These are phyloP conservation scores for Monosporascus cannonballus DNA, from an alignment of 2,329 filamentous ascomycete genomes.

Conservation along the genomic window DNA sequence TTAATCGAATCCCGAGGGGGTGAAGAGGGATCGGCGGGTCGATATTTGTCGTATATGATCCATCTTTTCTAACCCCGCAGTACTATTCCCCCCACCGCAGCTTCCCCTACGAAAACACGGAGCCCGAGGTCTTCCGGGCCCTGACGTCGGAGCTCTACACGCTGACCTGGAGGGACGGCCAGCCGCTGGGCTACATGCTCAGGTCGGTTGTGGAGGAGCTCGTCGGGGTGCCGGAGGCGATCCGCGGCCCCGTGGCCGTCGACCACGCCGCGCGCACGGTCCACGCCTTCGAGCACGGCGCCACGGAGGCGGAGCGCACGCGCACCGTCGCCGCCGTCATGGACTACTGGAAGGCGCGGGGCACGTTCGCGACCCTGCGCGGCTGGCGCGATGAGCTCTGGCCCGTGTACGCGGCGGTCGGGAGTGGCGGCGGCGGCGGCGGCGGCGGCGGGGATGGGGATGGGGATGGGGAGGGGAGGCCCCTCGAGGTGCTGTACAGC, in stretches of 20 bases:
- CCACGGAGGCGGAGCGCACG: conserved; percentile 58
- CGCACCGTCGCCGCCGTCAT: conserved; percentile 50
- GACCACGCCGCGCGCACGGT: conserved; percentile 56
- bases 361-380: conserved; percentile 65
- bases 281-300: conserved; percentile 48
- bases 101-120: conserved; percentile 68
- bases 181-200: conserved; percentile 51
- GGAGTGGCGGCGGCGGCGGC: no score
- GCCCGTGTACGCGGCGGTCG: conserved; percentile 57
- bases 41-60: no score
- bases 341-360: conserved; percentile 60
- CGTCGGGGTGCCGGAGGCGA: conserved; percentile 35
- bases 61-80: conserved; percentile 1
- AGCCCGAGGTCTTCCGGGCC: conserved; percentile 49
- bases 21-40: no score
- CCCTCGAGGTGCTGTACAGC: conserved; percentile 57
- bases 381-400: conserved; percentile 81
- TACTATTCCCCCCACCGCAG: conserved; percentile 33
- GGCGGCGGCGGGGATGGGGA: no score
- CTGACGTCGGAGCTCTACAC: conserved; percentile 60
- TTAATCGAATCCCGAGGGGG: background rate
- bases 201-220: conserved; percentile 45
- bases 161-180: conserved; percentile 53
- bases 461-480: no score
- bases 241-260: conserved; percentile 56